phyloP scores from a whole-genome alignment of 495 filamentous ascomycete species.

The Penicillium paxilli region DNA sequence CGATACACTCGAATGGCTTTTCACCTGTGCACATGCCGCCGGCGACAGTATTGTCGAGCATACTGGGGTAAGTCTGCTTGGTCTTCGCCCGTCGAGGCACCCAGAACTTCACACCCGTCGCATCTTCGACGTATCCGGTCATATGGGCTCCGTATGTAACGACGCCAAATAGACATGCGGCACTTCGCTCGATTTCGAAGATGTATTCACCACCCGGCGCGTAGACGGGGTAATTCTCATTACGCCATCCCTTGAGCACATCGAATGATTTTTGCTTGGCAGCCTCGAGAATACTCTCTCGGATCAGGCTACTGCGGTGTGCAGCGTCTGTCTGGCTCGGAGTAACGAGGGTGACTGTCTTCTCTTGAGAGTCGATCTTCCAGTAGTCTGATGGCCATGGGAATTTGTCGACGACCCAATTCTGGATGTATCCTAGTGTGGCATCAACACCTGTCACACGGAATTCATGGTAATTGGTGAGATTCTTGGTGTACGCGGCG shows the following conservation, averaged over 20 bases:
- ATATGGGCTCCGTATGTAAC: conserved; percentile 90
- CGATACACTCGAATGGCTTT: conserved; percentile 70
- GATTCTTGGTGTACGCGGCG: conserved; percentile 44
- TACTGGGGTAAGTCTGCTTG: conserved; percentile 82
- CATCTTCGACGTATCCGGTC: conserved; percentile 69
- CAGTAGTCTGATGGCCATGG: conserved; percentile 51
- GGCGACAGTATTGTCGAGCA: conserved; percentile 94
- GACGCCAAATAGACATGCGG: conserved; percentile 78
- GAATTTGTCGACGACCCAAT: conserved; percentile 58
- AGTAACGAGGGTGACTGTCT: conserved; percentile 49
- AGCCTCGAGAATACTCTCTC: conserved; percentile 60
- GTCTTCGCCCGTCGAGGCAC: conserved; percentile 69
- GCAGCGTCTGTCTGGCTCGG: conserved; percentile 41
- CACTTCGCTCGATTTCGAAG: conserved; percentile 77
- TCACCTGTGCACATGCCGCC: conserved; percentile 85
- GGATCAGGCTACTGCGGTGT: conserved; percentile 61
- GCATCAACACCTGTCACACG: conserved; percentile 49
- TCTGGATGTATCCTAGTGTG: conserved; percentile 62
- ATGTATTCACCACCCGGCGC: conserved; percentile 62
- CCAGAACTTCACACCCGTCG: conserved; percentile 74
- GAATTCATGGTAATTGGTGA: conserved; percentile 56
- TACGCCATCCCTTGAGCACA: conserved; percentile 78
- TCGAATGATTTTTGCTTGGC: conserved; percentile 63
- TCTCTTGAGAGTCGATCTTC: conserved; percentile 46
- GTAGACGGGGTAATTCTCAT: conserved; percentile 86